A percentile compares a stretch with the other conserved stretches of the same genome.
phyloP scores from a whole-genome alignment of 805 yeast genomes.

The Alloascoidea africana region DNA sequence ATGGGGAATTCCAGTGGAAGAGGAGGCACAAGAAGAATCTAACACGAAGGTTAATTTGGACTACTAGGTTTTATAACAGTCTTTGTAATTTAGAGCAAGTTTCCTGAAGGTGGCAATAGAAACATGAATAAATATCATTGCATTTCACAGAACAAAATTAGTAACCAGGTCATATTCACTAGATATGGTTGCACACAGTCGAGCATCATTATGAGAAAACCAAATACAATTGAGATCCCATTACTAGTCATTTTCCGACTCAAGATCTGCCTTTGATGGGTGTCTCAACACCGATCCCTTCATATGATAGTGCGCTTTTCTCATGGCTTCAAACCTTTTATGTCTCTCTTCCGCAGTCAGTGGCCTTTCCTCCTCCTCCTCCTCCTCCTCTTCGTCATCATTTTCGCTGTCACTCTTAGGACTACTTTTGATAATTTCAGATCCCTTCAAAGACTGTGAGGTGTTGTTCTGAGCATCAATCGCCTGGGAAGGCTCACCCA shows the following conservation, averaged over 20 bases:
- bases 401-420: constrained; percentile 16
- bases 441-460: no score
- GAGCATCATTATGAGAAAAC: no score
- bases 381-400: constrained; percentile 21
- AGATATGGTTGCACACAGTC: no score
- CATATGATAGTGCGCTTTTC: constrained; percentile 66
- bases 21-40: constrained; percentile 30
- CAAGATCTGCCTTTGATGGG: no score
- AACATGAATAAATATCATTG: no score
- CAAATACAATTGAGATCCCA: no score
- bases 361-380: constrained; percentile 22
- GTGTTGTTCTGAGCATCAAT: constrained; percentile 4
- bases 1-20: constrained; percentile 97
- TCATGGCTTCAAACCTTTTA: constrained; percentile 54
- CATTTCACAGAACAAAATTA: no score
- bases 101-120: neutral
- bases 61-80: neutral
- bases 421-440: constrained; percentile 25
- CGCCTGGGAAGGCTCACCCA: constrained; percentile 41
- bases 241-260: no score
- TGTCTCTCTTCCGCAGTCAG: constrained; percentile 46
- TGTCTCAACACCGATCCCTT: constrained; percentile 14
- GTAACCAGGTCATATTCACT: no score
- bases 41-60: neutral
- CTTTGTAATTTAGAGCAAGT: no score